Conservation (phyloP, 768 basidiomycete species). For the Tubosaeta sp. region DNA sequence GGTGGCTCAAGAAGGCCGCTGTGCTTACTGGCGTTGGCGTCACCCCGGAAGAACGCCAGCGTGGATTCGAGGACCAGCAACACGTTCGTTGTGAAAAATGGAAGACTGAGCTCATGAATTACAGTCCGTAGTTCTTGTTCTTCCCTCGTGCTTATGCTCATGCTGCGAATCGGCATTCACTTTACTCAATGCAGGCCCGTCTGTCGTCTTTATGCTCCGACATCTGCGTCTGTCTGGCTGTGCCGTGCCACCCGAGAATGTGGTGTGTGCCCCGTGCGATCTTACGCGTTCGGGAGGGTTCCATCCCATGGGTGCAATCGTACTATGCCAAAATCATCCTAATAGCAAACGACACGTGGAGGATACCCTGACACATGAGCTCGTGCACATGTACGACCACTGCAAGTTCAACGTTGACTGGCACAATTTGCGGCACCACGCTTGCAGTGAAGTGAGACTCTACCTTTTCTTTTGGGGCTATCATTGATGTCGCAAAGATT, state of each 20-base stretch:
- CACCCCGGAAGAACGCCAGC: slow-evolving; percentile 39
- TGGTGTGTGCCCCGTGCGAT: slow-evolving; percentile 85
- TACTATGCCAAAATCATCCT: slow-evolving; percentile 84
- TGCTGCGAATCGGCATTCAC: slow-evolving; percentile 8
- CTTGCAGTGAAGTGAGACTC: slow-evolving; percentile 85
- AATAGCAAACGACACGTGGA: slow-evolving; percentile 85
- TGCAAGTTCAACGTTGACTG: slow-evolving; percentile 93
- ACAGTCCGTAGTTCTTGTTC: slow-evolving; percentile 47
- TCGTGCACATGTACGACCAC: slow-evolving; percentile 94
- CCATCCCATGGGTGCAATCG: slow-evolving; percentile 71
- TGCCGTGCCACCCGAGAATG: slow-evolving; percentile 62
- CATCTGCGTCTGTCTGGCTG: slow-evolving; percentile 78
- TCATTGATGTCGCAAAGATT: slow-evolving; percentile 54
- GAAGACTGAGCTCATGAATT: slow-evolving; percentile 63
- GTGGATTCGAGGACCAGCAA: slow-evolving; percentile 32
- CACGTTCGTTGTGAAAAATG: slow-evolving; percentile 60
- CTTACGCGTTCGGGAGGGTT: slow-evolving; percentile 75
- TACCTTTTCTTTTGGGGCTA: neutral
- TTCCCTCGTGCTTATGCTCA: slow-evolving; percentile 8
- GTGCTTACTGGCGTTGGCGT: slow-evolving; percentile 50
- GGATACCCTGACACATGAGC: slow-evolving; percentile 88
- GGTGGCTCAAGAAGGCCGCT: slow-evolving; percentile 49
- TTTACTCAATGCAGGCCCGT: slow-evolving; percentile 54
- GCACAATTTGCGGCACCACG: slow-evolving; percentile 87
- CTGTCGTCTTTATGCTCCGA: slow-evolving; percentile 86